Conservation (phyloP, 2,329 filamentous ascomycete species). For the Apiospora hydei region DNA sequence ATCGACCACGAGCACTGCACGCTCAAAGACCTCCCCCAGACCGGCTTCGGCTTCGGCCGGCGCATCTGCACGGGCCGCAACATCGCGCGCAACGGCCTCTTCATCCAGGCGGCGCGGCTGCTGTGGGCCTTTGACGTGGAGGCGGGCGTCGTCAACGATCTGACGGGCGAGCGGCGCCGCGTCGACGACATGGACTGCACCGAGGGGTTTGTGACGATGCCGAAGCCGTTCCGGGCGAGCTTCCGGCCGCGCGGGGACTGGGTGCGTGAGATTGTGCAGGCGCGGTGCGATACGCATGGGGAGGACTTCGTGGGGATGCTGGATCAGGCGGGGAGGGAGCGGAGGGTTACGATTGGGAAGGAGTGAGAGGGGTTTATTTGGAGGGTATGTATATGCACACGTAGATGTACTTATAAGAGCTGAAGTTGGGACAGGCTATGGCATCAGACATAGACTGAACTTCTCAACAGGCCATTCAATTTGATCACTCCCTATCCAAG, state of each 20-base stretch:
- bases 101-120: conserved; percentile 48
- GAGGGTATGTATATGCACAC: no score
- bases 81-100: conserved; percentile 56
- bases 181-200: conserved; percentile 37
- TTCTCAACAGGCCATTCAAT: no score
- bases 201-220: conserved; percentile 38
- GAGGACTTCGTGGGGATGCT: conserved; percentile 21
- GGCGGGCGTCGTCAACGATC: conserved; percentile 36
- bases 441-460: no score
- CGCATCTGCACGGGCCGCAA: conserved; percentile 52
- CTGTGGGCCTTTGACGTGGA: conserved; percentile 53
- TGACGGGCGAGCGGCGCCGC: conserved; percentile 30
- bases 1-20: neutral
- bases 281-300: conserved; percentile 29
- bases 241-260: conserved; percentile 40
- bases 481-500: no score
- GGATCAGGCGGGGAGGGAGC: conserved; percentile 21
- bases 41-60: conserved; percentile 57
- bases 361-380: neutral
- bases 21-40: conserved; percentile 40
- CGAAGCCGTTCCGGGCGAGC: conserved; percentile 39
- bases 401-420: no score
- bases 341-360: conserved; percentile 6
- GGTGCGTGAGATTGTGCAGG: conserved; percentile 38
- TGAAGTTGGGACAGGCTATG: no score